Base-by-base conservation (phyloP, 495 filamentous ascomycete genomes). In the Entonaema liquescens region DNA sequence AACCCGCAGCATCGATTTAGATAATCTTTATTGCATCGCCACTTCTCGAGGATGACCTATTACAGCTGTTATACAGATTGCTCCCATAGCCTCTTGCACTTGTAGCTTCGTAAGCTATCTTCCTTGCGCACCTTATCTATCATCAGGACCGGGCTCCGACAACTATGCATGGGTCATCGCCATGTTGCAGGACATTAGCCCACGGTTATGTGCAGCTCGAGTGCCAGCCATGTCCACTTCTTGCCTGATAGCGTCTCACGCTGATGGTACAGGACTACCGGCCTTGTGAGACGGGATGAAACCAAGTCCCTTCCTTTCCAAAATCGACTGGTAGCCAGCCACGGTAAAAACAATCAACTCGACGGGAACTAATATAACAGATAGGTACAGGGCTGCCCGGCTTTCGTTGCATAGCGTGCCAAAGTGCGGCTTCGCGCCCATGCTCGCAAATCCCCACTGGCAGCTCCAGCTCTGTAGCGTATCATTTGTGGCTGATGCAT, bases 401-500 rank as follows among this genome's bases (percentile, higher is more conserved):
- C 81, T 83, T 79, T 87, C 82, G 40, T 68, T 76, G 75, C 86
- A 88, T 29, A 88, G 72, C 1, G 79, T 79, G 7, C 73, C 77
- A 76, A 83, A 88, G 67, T 83, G 77, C 47, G 86, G 86, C 71
- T 78, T 67, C 38, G 76, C 50, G 19, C 54, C 55, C 85, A 87
- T 87, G 65, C 72, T 70, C 28, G 85, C 68, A 40, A 73, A 65
- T 5, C 70, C 71, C 85, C 85, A 88, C 55, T 83, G 83, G 76
- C 86, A 88, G 26, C 80, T 83, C 86, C 86, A 88, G 74, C 82
- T 84, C 72, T 86, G 70, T 29, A 87, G 72, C 40, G 83, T 84
- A 70, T 82, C 81, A 59, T 78, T 74, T 5, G 73, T 78, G 42
- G 72, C 72, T 1, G 84, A 86, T 25, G 81, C 70, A 65, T 87